Percentiles rank a stretch among this genome's conserved stretches.
phyloP scores from a whole-genome alignment of 768 basidiomycete genomes.

The Leucocoprinus sp. region DNA sequence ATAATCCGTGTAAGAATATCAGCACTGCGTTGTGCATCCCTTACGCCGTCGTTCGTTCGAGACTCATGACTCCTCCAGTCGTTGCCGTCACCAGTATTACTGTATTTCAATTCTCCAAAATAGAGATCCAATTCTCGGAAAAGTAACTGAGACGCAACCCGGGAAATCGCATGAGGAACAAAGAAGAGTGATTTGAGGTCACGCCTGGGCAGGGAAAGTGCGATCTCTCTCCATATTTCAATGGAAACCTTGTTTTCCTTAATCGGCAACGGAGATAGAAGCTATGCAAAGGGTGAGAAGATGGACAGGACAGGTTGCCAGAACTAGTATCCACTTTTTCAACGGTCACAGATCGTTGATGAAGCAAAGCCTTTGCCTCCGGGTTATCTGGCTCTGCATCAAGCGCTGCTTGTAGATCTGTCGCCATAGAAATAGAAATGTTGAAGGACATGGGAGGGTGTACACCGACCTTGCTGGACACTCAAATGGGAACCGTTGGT shows the following conservation, averaged over 20 bases:
- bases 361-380: slow-evolving; percentile 54
- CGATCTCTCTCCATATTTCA: slow-evolving; percentile 70
- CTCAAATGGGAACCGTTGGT: slow-evolving; percentile 50
- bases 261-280: slow-evolving; percentile 27
- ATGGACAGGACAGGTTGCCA: not conserved
- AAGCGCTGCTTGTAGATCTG: slow-evolving; percentile 63
- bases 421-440: slow-evolving; percentile 9
- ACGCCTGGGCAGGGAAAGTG: slow-evolving; percentile 47
- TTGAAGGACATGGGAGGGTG: slow-evolving; percentile 3
- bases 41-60: slow-evolving; percentile 31
- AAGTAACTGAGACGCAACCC: slow-evolving; percentile 59
- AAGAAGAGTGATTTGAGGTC: slow-evolving; percentile 60
- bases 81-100: slow-evolving; percentile 13
- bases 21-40: slow-evolving; percentile 57
- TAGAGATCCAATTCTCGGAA: slow-evolving; percentile 60
- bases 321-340: slow-evolving; percentile 41
- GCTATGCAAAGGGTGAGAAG: slow-evolving; percentile 16
- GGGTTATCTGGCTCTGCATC: slow-evolving; percentile 59
- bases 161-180: slow-evolving; percentile 58
- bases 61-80: slow-evolving; percentile 11
- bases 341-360: slow-evolving; percentile 45
- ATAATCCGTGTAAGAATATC: slow-evolving; percentile 65
- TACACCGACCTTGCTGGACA: slow-evolving; percentile 52
- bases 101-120: slow-evolving; percentile 32
- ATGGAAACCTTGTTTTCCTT: slow-evolving; percentile 49